These are phyloP conservation scores for Beauveria sp. DNA, from an alignment of 2,329 filamentous ascomycete species.

Conservation along the genomic window DNA sequence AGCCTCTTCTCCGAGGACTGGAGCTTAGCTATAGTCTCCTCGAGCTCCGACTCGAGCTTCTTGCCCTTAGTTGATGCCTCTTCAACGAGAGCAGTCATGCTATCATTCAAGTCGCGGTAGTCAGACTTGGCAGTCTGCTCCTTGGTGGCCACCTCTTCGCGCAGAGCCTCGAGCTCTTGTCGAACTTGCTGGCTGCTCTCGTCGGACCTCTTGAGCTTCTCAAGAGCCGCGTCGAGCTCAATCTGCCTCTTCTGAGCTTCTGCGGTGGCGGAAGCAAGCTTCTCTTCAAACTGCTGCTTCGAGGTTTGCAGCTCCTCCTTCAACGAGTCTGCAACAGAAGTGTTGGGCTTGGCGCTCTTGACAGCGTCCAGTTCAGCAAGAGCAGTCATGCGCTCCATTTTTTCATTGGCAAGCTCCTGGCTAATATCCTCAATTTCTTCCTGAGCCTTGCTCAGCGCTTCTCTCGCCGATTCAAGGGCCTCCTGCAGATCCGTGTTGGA, in stretches of 20 bases:
- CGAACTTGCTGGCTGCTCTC: conserved; percentile 40
- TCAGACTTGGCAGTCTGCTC: conserved; percentile 50
- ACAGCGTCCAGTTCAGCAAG: conserved; percentile 53
- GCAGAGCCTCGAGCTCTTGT: conserved; percentile 47
- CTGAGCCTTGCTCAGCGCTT: conserved; percentile 37
- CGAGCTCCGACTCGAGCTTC: conserved; percentile 42
- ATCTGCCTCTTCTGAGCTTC: conserved; percentile 29
- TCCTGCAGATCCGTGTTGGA: conserved; percentile 29
- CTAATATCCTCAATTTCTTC: conserved; percentile 42
- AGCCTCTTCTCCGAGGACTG: conserved; percentile 41
- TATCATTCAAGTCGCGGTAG: conserved; percentile 57
- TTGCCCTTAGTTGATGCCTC: conserved; percentile 49
- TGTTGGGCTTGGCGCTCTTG: conserved; percentile 49
- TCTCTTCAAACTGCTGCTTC: conserved; percentile 39
- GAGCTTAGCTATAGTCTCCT: conserved; percentile 35
- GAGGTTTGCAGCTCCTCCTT: conserved; percentile 41
- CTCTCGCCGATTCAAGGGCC: conserved; percentile 31
- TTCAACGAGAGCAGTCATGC: conserved; percentile 52
- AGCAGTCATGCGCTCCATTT: conserved; percentile 52
- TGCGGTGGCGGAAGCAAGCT: conserved; percentile 26
- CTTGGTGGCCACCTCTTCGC: conserved; percentile 42
- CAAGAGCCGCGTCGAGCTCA: conserved; percentile 27
- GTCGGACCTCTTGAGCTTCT: conserved; percentile 25
- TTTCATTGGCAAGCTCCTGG: conserved; percentile 48
- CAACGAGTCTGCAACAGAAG: conserved; percentile 44